Base-by-base conservation (phyloP, 2,329 filamentous ascomycete genomes). In the Trematosphaeria pertusa region DNA sequence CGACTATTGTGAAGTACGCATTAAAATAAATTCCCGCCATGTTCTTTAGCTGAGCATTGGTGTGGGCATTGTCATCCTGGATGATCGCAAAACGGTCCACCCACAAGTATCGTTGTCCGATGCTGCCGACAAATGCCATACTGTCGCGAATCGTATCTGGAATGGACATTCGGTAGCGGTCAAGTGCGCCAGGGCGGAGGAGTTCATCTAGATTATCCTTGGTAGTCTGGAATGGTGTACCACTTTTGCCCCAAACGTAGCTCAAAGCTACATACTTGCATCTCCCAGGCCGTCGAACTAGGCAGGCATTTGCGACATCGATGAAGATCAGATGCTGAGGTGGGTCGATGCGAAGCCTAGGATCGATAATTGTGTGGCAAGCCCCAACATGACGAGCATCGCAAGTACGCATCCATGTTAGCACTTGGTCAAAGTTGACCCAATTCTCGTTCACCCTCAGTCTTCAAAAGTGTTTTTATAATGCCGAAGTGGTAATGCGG, bases 21-120 rank as follows among this genome's bases (percentile, higher is more conserved):
- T 44, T 48, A 2, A 30, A 28, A 21, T 43, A 48, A 4, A 48
- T 44, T 6, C 18, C 43, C 17, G 45, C 45, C 45, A 48, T 48
- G 12, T 8, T 21, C 7, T 43, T 21, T 5, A 48, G n/a, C 26
- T 37, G 21, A 9, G n/a, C 14, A 12, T 22, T 12, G 12, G 19
- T 42, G 5, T 26, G 19, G 4, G n/a, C 30, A 9, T 2, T 9
- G 24, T 47, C 30, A 21, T 48, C 40, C 19, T 44, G 45, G 14
- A 39, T 32, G 14, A 48, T 48, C 17, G 38, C 43, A 12, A 48
- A 39, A 7, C 32, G 18, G 37, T 48, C 45, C 6, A 48, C 45
- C 45, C 45, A 43, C 12, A 48, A 31, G 28, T 42, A 47, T 17
- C 21, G 14, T 20, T 22, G 19, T 18, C 33, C 45, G 7, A 48